Percentiles rank a stretch among this genome's conserved stretches.
Evolutionary conservation across 2,329 filamentous ascomycete genomes (phyloP).

Genomic region (Fusarium illudens): DNA sequence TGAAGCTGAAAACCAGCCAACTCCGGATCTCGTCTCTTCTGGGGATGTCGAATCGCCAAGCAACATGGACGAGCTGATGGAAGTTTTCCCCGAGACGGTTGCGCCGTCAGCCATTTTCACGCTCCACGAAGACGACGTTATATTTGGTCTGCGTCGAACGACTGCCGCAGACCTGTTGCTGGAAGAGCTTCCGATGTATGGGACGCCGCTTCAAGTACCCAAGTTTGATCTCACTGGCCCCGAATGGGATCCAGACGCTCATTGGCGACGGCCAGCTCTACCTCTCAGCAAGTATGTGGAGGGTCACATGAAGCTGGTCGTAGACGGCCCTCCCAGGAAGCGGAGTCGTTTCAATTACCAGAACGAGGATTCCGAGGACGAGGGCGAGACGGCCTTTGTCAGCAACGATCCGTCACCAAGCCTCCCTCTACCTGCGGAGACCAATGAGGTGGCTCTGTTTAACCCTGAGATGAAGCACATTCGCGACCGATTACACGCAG

Average conservation of each 20-base stretch:
- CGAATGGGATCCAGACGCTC: constrained; percentile 71
- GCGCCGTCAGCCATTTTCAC: constrained; percentile 84
- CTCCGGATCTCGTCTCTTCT: constrained; percentile 73
- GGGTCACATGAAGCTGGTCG: constrained; percentile 76
- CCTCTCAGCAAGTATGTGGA: constrained; percentile 88
- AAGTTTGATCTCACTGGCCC: constrained; percentile 65
- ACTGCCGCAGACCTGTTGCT: constrained; percentile 79
- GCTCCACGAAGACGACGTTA: constrained; percentile 81
- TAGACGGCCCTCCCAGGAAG: constrained; percentile 73
- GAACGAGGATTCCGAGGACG: constrained; percentile 74
- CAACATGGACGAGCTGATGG: constrained; percentile 50
- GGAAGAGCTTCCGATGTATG: constrained; percentile 82
- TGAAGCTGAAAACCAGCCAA: constrained; percentile 57
- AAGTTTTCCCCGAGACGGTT: constrained; percentile 58
- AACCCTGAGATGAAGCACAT: constrained; percentile 88
- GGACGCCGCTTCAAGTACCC: constrained; percentile 67
- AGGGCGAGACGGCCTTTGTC: constrained; percentile 64
- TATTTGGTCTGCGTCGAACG: constrained; percentile 79
- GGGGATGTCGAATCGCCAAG: constrained; percentile 67
- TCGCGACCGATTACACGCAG: constrained; percentile 86
- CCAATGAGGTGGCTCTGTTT: constrained; percentile 85
- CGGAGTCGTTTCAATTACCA: constrained; percentile 84
- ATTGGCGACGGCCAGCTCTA: constrained; percentile 79
- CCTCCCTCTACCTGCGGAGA: constrained; percentile 69
- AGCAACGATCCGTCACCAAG: constrained; percentile 58